Conservation (phyloP, 306 rosid genomes). For the Quercus cerris region DNA sequence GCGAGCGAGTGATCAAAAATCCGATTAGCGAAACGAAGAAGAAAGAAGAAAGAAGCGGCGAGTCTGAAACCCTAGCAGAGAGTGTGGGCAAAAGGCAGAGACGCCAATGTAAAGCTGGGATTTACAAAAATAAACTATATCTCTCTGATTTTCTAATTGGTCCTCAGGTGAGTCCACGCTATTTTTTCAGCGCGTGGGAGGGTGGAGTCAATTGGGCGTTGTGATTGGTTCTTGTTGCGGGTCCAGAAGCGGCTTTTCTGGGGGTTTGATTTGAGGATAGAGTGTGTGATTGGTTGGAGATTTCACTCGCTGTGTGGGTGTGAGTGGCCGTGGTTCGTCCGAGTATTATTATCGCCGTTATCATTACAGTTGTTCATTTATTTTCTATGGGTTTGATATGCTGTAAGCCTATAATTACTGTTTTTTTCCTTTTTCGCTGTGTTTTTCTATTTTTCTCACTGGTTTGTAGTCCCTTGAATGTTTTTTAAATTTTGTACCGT, state of each 20-base stretch:
- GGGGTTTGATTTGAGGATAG: too few relatives aligned
- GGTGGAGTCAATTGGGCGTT: not conserved
- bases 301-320: not conserved
- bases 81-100: slow-evolving; percentile 51
- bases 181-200: not conserved
- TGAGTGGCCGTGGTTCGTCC: not conserved
- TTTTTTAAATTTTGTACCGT: too few relatives aligned
- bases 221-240: not conserved
- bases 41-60: slow-evolving; percentile 37
- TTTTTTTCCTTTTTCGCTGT: too few relatives aligned
- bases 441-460: too few relatives aligned
- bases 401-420: too few relatives aligned
- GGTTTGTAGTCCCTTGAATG: too few relatives aligned
- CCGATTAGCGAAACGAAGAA: not conserved
- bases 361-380: not conserved
- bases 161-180: not conserved
- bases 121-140: not conserved
- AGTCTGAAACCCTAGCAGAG: slow-evolving; percentile 90
- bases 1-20: slow-evolving; percentile 11
- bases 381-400: not conserved
- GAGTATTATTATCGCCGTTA: not conserved
- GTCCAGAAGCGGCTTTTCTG: not conserved
- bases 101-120: slow-evolving; percentile 38
- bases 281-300: not conserved
- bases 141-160: not conserved